These are phyloP conservation scores for Prunus armeniaca DNA, from an alignment of 306 rosid genomes.

Conservation along the genomic window DNA sequence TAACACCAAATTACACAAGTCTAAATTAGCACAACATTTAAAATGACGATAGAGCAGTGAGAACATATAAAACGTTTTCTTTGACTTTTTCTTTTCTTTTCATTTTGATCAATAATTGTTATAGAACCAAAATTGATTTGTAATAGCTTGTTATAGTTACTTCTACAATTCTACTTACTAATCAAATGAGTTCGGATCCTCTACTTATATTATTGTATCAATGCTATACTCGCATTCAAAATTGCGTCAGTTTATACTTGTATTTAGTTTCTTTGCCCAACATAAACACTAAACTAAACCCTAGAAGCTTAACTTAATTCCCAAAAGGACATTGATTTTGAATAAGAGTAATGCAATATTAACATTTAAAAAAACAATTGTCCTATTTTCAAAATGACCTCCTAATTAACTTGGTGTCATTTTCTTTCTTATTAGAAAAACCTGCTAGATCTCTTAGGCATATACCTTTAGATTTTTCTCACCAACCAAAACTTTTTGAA, in stretches of 20 bases:
- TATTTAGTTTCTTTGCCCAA: background rate
- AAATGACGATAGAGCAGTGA: background rate
- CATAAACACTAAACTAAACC: background rate
- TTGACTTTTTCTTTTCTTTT: background rate
- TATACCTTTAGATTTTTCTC: background rate
- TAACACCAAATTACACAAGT: background rate
- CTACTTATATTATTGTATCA: no score
- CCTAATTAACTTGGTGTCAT: background rate
- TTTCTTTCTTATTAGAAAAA: background rate
- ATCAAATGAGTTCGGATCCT: no score
- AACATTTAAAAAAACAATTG: background rate
- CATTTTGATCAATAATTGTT: background rate
- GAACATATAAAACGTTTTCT: background rate
- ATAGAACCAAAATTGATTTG: background rate
- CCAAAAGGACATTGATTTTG: background rate
- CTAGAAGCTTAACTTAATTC: background rate
- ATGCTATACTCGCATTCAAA: no score
- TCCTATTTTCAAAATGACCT: background rate
- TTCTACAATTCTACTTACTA: background rate
- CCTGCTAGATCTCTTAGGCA: background rate
- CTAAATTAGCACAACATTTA: background rate
- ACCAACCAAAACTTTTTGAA: background rate
- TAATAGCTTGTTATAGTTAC: background rate
- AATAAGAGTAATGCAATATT: background rate
- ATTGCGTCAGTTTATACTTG: no score